phyloP scores from a whole-genome alignment of 768 basidiomycete genomes.

The Exidia glandulosa region DNA sequence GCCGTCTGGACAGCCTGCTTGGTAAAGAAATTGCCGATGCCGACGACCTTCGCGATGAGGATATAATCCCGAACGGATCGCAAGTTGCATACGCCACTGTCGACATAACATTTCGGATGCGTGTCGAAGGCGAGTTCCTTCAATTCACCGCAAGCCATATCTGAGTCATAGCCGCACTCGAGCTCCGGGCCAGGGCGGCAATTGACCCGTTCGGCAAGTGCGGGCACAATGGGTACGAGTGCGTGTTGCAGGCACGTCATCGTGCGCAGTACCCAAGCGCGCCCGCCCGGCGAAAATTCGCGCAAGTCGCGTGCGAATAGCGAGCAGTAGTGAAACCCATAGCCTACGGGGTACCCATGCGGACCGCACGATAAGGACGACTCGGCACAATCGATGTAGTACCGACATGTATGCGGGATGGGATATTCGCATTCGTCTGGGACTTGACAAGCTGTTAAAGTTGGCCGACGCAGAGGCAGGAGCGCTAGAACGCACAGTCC shows the following conservation, averaged over 20 bases:
- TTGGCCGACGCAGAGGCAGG: too few relatives aligned
- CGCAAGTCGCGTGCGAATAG: constrained; percentile 22
- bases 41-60: too few relatives aligned
- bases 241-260: constrained; percentile 36
- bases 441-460: too few relatives aligned
- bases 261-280: constrained; percentile 32
- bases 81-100: constrained; percentile 34
- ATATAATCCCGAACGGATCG: too few relatives aligned
- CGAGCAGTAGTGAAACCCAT: constrained; percentile 30
- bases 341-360: constrained; percentile 31
- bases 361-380: constrained; percentile 34
- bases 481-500: too few relatives aligned
- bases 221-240: constrained; percentile 19
- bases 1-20: too few relatives aligned
- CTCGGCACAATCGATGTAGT: constrained; percentile 36
- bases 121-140: constrained; percentile 29
- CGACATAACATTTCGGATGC: constrained; percentile 30
- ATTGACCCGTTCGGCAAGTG: background rate
- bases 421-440: constrained; percentile 19
- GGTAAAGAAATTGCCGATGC: too few relatives aligned
- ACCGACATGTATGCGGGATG: constrained; percentile 28
- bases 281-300: constrained; percentile 22
- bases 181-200: background rate
- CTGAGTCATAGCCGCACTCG: constrained; percentile 16
- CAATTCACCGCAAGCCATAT: constrained; percentile 22